These are phyloP conservation scores for Penium margaritaceum DNA, from an alignment of 139 green algal genomes.

Conservation along the genomic window DNA sequence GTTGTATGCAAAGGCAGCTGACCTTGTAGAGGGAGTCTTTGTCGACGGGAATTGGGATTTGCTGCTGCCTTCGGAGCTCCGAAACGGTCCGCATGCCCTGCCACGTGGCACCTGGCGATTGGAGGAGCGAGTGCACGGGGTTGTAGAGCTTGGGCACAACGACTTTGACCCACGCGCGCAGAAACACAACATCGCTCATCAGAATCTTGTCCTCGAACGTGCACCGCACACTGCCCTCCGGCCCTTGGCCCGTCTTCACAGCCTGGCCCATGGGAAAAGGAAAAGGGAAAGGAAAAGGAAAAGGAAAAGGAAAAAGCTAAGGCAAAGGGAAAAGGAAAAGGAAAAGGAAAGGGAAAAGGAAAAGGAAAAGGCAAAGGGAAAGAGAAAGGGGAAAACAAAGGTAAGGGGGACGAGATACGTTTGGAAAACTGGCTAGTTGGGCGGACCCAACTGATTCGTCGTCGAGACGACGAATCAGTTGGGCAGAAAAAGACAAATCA, in stretches of 20 bases:
- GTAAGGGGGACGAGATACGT: too few species aligned
- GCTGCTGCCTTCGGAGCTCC: constrained; percentile 68
- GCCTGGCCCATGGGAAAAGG: neutral
- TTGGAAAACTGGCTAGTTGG: too few species aligned
- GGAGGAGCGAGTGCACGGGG: constrained; percentile 84
- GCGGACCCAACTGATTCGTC: too few species aligned
- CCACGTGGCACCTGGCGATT: constrained; percentile 54
- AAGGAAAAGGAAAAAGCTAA: neutral
- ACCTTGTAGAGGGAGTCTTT: constrained; percentile 78
- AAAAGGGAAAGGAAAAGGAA: neutral
- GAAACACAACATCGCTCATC: constrained; percentile 84
- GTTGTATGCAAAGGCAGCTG: neutral
- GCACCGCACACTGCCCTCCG: constrained; percentile 67
- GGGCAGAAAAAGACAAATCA: too few species aligned
- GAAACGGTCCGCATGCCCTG: constrained; percentile 78
- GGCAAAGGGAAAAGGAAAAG: constrained; percentile 69
- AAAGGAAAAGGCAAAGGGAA: constrained; percentile 56
- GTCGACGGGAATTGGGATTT: constrained; percentile 71
- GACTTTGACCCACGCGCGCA: constrained; percentile 83
- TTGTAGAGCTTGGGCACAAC: constrained; percentile 87
- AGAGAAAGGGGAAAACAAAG: too few species aligned
- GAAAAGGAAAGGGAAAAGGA: neutral
- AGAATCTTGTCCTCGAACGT: constrained; percentile 96
- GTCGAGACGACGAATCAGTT: too few species aligned
- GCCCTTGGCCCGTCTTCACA: constrained; percentile 20